Evolutionary conservation across 371 early-diverging fungal genomes (phyloP).

Genomic region (Zychaea mexicana): DNA sequence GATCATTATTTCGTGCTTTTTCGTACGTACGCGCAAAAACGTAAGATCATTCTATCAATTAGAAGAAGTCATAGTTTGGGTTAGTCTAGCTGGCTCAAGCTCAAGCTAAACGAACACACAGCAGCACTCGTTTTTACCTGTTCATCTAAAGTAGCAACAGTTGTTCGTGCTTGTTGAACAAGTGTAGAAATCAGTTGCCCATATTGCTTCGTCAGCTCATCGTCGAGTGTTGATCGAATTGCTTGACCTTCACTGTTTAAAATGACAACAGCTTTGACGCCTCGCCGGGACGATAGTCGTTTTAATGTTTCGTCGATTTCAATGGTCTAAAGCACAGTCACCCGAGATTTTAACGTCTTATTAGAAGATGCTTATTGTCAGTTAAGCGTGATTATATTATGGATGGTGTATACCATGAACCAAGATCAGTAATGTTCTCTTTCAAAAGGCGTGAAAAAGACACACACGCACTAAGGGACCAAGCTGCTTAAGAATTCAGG

Average conservation of each 20-base stretch:
- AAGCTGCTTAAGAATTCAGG: no score
- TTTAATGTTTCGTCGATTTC: slow-evolving; percentile 94
- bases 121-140: slow-evolving; percentile 21
- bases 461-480: no score
- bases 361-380: no score
- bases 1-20: slow-evolving; percentile 95
- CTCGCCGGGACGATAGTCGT: slow-evolving; percentile 82
- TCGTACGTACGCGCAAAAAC: slow-evolving; percentile 90
- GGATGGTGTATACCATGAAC: no score
- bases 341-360: no score
- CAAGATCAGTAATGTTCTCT: no score
- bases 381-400: no score
- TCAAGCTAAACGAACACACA: neutral
- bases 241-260: slow-evolving; percentile 80
- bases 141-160: slow-evolving; percentile 39
- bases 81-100: neutral
- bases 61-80: neutral
- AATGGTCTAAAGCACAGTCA: slow-evolving; percentile 20
- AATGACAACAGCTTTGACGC: slow-evolving; percentile 80
- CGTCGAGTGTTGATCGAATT: slow-evolving; percentile 87
- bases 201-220: slow-evolving; percentile 78
- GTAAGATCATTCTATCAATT: slow-evolving; percentile 83
- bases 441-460: no score
- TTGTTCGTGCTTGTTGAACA: slow-evolving; percentile 38
- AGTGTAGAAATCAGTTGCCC: slow-evolving; percentile 42